These are phyloP conservation scores for Malus hybrid DNA, from an alignment of 331 rosid genomes.

Conservation along the genomic window DNA sequence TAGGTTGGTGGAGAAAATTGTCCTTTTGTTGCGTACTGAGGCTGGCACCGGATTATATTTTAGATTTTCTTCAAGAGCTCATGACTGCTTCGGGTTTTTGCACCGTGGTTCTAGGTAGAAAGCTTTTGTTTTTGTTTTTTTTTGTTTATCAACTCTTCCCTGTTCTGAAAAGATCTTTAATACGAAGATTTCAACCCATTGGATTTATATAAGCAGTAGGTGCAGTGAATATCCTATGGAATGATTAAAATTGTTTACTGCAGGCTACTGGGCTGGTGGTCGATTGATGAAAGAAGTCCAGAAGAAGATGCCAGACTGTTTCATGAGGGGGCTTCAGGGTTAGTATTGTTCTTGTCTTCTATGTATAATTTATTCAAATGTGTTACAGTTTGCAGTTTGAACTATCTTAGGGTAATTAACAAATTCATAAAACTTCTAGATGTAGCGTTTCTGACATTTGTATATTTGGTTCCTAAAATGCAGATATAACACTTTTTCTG, in stretches of 20 bases:
- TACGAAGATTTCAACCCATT: neutral
- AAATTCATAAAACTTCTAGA: neutral
- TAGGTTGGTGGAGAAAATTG: conserved; percentile 71
- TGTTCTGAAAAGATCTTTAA: neutral
- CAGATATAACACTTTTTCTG: conserved; percentile 91
- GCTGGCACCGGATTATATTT: conserved; percentile 63
- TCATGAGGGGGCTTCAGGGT: conserved; percentile 89
- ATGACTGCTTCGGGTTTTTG: conserved; percentile 87
- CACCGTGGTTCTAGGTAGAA: conserved; percentile 94
- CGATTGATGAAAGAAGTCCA: conserved; percentile 93
- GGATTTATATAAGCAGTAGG: conserved; percentile 14
- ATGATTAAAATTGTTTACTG: conserved; percentile 15
- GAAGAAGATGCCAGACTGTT: conserved; percentile 86
- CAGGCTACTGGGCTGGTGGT: conserved; percentile 99
- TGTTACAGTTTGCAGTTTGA: neutral
- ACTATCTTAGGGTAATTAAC: neutral
- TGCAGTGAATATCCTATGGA: conserved; percentile 4
- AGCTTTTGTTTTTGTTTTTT: neutral
- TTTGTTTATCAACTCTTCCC: neutral
- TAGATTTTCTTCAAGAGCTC: conserved; percentile 62
- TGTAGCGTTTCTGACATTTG: conserved; percentile 18
- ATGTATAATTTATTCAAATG: neutral
- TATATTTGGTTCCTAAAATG: conserved; percentile 19
- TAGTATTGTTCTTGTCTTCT: conserved; percentile 1
- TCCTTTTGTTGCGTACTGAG: conserved; percentile 58